Conservation (phyloP, 2,329 filamentous ascomycete genomes). For the Ophiostoma ips region DNA sequence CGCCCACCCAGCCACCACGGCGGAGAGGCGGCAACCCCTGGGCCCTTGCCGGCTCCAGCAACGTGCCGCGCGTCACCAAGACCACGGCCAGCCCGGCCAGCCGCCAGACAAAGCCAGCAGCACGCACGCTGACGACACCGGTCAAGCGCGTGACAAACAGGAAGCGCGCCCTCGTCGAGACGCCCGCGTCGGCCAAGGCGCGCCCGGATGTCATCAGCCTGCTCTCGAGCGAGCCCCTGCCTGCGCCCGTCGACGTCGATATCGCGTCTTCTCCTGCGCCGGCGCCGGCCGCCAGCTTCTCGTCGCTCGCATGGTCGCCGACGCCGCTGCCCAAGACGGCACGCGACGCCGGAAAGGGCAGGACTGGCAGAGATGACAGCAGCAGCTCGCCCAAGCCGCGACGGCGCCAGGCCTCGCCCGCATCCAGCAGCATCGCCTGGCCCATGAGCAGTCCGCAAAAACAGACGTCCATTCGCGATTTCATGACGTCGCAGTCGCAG, state of each 20-base stretch:
- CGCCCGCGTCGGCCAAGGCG: neutral
- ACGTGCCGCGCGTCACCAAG: constrained; percentile 5
- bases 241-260: neutral
- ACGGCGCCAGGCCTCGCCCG: neutral
- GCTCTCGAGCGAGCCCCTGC: constrained; percentile 4
- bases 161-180: neutral
- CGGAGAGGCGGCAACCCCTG: constrained; percentile 6
- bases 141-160: neutral
- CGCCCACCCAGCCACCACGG: neutral
- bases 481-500: neutral
- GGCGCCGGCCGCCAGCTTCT: neutral
- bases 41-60: constrained; percentile 3
- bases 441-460: neutral
- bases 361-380: neutral
- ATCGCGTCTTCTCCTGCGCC: neutral
- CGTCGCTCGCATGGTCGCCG: neutral
- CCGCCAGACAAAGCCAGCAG: neutral
- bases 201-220: neutral
- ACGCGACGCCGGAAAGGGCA: no score
- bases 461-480: constrained; percentile 10
- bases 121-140: neutral
- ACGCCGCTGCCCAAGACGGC: neutral
- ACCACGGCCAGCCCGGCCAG: neutral
- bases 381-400: neutral
- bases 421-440: neutral